phyloP scores from a whole-genome alignment of 345 rosid genomes.

The Lepidium aucheri region DNA sequence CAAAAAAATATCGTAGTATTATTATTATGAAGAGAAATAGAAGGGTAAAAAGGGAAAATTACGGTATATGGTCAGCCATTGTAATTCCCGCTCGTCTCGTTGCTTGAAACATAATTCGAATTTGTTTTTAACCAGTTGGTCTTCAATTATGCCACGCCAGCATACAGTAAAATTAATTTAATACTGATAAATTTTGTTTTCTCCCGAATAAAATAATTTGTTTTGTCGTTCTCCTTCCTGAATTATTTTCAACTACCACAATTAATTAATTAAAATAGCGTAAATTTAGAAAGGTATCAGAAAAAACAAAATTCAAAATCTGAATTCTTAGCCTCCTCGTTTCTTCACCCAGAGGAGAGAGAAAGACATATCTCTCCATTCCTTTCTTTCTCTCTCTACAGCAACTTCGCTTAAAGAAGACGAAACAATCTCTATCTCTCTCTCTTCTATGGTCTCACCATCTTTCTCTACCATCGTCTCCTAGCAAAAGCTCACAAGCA shows the following conservation, averaged over 20 bases:
- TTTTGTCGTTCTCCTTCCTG: slow-evolving; percentile 15
- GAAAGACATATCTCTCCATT: neutral
- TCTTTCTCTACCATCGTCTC: slow-evolving; percentile 13
- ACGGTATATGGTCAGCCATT: neutral
- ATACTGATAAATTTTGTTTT: neutral
- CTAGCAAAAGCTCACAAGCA: neutral
- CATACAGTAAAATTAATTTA: slow-evolving; percentile 2
- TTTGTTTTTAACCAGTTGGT: neutral
- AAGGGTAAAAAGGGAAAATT: neutral
- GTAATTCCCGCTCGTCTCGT: slow-evolving; percentile 29
- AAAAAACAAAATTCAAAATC: slow-evolving; percentile 22
- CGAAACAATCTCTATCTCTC: slow-evolving; percentile 39
- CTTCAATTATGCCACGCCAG: neutral
- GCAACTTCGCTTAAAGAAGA: slow-evolving; percentile 59
- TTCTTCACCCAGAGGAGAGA: slow-evolving; percentile 19
- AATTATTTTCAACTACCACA: slow-evolving; percentile 25
- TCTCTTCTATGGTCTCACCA: slow-evolving; percentile 20
- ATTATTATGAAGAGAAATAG: neutral
- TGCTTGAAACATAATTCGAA: slow-evolving; percentile 1
- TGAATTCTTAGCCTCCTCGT: slow-evolving; percentile 27
- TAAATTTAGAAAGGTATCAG: neutral
- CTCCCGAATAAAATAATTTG: neutral
- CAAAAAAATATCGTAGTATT: too few species aligned
- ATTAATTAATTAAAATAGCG: slow-evolving; percentile 1
- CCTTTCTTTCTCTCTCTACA: slow-evolving; percentile 32